Evolutionary conservation across 2,329 filamentous ascomycete species (phyloP).

Genomic region (Mariannaea sp.): DNA sequence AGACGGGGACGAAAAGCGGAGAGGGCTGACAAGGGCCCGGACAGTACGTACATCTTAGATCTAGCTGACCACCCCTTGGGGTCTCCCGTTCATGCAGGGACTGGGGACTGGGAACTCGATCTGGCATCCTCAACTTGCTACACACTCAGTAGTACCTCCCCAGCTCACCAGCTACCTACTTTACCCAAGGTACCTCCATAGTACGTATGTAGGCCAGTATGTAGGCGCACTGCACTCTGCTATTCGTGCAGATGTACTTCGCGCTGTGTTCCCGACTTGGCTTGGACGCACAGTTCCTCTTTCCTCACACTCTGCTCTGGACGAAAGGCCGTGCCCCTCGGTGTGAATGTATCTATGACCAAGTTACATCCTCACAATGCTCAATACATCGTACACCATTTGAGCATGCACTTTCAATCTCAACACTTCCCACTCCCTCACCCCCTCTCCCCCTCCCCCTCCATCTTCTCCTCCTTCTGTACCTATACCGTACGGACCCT

Average conservation of each 20-base stretch:
- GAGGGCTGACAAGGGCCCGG: slow-evolving; percentile 18
- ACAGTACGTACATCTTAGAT: slow-evolving; percentile 7
- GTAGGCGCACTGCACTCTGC: too few relatives aligned
- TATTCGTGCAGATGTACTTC: too few relatives aligned
- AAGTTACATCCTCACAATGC: too few relatives aligned
- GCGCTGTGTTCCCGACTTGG: too few relatives aligned
- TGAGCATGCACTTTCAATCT: not conserved
- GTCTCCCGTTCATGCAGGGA: slow-evolving; percentile 34
- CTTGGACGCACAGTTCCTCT: not conserved
- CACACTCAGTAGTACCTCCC: not conserved
- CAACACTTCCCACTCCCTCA: not conserved
- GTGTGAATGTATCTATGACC: not conserved
- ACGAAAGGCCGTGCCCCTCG: not conserved
- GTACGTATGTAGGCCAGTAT: slow-evolving; percentile 7
- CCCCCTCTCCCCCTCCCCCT: not conserved
- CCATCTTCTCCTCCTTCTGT: slow-evolving; percentile 10
- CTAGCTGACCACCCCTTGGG: slow-evolving; percentile 25
- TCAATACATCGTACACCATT: too few relatives aligned
- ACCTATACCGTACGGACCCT: not conserved
- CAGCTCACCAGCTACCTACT: too few relatives aligned
- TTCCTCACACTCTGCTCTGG: not conserved
- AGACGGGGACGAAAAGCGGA: slow-evolving; percentile 11
- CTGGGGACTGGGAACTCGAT: slow-evolving; percentile 25
- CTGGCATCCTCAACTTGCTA: slow-evolving; percentile 4
- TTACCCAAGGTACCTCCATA: too few relatives aligned